Base-by-base conservation (phyloP, 1,284 basidiomycete genomes). In the Ceratobasidium sp. region DNA sequence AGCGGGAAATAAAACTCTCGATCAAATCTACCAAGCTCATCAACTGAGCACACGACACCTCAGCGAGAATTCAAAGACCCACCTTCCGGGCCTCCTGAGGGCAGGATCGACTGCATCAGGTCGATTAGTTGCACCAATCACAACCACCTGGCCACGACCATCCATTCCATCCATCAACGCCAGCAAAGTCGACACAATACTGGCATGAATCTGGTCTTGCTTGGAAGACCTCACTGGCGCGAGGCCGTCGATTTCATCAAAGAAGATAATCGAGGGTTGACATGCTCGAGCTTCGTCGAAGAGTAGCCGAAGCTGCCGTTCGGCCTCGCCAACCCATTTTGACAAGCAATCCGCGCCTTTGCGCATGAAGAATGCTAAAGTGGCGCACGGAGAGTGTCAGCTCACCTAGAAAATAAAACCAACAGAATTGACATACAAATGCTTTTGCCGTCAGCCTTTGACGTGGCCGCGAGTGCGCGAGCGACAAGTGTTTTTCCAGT, bases 111-210 rank as follows among this genome's bases (percentile, higher is more conserved):
- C 91, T 13, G 96, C 94, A 82, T 99, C 98, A 0, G 97, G 97
- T 73, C 98, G 83, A 80, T 99, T 99, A 9, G 98, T 99, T 0
- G 98, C 98, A 35, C 98, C 97, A 72, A 88, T 88, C 32, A 88
- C 85, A 61, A 89, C 87, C 66, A 89, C 87, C 79, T 89, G 87
- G 28, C 92, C 95, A 74, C 98, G 89, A 0, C 97, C 97, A 77
- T 99, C 98, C 98, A 99, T 99, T 58, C 98, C 98, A 80, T 99
- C 98, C 97, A 99, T 99, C 59, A 99, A 85, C 0, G 98, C 97
- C 1, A 99, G 86, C 14, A 99, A 85, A 0, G 98, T 99, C 58
- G 93, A 95, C 9, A 99, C 98, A 76, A 99, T 96, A 54, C 93
- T 96, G 0, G 98, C 97, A 80, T 99, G 98, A 72, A 99, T 98